Evolutionary conservation across 768 basidiomycete genomes (phyloP).

Genomic region (Galerina sulciceps): DNA sequence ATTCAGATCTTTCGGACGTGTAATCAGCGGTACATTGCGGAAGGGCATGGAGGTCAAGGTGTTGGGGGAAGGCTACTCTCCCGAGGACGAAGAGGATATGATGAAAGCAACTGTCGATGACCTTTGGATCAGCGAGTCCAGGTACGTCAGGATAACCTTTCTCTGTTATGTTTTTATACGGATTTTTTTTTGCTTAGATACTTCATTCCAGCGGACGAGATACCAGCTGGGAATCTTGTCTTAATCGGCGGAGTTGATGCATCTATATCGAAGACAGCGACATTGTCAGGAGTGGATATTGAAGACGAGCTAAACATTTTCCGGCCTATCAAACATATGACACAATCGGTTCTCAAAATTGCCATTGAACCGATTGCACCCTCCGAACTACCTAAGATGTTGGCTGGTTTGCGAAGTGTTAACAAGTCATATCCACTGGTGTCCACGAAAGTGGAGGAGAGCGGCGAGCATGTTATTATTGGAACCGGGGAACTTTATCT

Average conservation of each 20-base stretch:
- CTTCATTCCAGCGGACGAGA: slow-evolving; percentile 86
- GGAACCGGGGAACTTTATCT: slow-evolving; percentile 97
- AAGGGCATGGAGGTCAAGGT: slow-evolving; percentile 90
- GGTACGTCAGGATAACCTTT: slow-evolving; percentile 49
- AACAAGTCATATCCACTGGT: slow-evolving; percentile 98
- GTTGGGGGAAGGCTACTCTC: slow-evolving; percentile 96
- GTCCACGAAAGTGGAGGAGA: slow-evolving; percentile 96
- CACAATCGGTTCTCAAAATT: slow-evolving; percentile 95
- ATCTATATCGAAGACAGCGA: slow-evolving; percentile 95
- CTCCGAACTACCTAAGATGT: slow-evolving; percentile 98
- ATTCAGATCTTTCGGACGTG: slow-evolving; percentile 94
- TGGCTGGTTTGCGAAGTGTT: slow-evolving; percentile 93
- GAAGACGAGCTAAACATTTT: slow-evolving; percentile 94
- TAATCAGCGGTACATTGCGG: slow-evolving; percentile 88
- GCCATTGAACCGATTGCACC: slow-evolving; percentile 98
- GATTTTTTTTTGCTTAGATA: slow-evolving; percentile 60
- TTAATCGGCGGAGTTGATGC: slow-evolving; percentile 92
- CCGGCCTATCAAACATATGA: slow-evolving; percentile 95
- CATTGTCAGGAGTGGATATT: slow-evolving; percentile 71
- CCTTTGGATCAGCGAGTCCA: slow-evolving; percentile 88
- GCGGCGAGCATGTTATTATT: slow-evolving; percentile 95
- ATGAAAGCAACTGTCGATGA: slow-evolving; percentile 81
- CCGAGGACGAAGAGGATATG: slow-evolving; percentile 99
- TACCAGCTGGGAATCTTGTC: slow-evolving; percentile 91
- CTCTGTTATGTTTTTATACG: neutral